phyloP scores from a whole-genome alignment of 257 asterid species.

The Pogostemon cablin region DNA sequence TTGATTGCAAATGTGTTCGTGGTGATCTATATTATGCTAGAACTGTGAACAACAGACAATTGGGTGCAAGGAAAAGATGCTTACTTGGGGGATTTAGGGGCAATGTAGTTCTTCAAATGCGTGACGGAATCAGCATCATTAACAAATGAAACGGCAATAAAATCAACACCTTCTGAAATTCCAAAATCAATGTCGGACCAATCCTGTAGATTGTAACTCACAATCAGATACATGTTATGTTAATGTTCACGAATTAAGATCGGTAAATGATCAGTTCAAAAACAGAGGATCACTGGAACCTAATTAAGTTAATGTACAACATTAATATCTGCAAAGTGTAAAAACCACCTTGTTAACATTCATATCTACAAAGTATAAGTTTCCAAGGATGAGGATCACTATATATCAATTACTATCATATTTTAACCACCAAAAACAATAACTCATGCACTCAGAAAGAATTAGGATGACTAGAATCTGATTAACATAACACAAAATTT shows the following conservation, averaged over 20 bases:
- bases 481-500: not conserved
- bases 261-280: not conserved
- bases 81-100: constrained; percentile 61
- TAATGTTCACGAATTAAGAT: no score
- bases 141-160: constrained; percentile 83
- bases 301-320: not conserved
- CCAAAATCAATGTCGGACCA: constrained; percentile 80
- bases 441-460: not conserved
- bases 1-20: not conserved
- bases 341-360: constrained; percentile 1
- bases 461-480: not conserved
- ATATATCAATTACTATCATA: not conserved
- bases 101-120: constrained; percentile 61
- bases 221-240: not conserved
- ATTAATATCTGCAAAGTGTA: not conserved
- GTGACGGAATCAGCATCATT: constrained; percentile 65
- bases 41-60: not conserved
- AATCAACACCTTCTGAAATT: constrained; percentile 77
- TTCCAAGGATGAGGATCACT: not conserved
- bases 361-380: not conserved
- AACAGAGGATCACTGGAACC: not conserved
- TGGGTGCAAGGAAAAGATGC: not conserved
- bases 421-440: no score
- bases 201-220: constrained; percentile 49
- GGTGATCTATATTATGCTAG: not conserved